Percentiles rank a stretch among this genome's conserved stretches.
phyloP scores from a whole-genome alignment of 441 rosid genomes.

The Kokia cookei region DNA sequence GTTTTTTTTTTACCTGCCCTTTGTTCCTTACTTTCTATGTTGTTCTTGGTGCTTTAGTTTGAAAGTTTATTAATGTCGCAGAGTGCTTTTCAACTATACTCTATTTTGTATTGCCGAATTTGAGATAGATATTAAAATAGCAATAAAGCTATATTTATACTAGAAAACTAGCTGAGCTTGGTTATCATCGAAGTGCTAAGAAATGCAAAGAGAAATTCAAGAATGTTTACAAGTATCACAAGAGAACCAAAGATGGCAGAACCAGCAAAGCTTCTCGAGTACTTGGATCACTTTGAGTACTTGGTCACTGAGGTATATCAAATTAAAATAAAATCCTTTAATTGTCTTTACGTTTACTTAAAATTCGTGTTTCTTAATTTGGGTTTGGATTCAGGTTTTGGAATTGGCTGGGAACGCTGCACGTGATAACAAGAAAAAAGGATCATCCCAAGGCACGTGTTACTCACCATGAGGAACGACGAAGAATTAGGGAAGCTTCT shows the following conservation, averaged over 20 bases:
- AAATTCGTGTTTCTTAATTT: no score
- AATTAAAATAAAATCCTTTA: no score
- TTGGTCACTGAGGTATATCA: no score
- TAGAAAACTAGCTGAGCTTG: conserved; percentile 57
- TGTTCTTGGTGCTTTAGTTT: background rate
- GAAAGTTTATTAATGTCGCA: background rate
- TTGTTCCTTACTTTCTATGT: background rate
- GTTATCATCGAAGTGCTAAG: conserved; percentile 49
- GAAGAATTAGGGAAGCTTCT: no score
- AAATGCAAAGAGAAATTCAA: conserved; percentile 73
- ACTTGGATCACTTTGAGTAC: no score
- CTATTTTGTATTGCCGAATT: background rate
- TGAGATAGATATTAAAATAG: background rate
- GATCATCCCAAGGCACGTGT: no score
- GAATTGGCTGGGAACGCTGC: no score
- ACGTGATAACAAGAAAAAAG: no score
- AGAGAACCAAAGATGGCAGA: conserved; percentile 50
- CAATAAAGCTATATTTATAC: background rate
- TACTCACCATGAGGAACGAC: no score
- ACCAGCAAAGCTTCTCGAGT: conserved; percentile 17
- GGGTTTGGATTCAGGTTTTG: no score
- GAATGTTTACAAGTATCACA: conserved; percentile 58
- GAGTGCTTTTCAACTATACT: background rate
- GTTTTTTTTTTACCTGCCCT: background rate
- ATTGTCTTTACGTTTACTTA: no score